Percentiles rank a stretch among this genome's conserved stretches.
Evolutionary conservation across 2,329 filamentous ascomycete genomes (phyloP).

Genomic region (Karstenula rhodostoma): DNA sequence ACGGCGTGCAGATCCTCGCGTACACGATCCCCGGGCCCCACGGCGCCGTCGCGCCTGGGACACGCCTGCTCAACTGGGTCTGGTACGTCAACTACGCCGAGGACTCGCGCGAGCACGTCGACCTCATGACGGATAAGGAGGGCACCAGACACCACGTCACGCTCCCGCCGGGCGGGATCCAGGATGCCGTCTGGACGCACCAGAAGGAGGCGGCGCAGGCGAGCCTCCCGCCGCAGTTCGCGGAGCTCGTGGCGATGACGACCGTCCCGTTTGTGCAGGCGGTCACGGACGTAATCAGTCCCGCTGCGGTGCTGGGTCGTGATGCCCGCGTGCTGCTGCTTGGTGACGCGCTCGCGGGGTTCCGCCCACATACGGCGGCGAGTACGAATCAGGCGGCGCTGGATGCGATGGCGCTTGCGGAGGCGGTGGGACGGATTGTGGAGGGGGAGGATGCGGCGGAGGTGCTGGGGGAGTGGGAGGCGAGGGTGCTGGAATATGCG

Average conservation of each 20-base stretch:
- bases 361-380: slow-evolving; percentile 57
- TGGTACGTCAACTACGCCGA: slow-evolving; percentile 13
- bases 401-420: slow-evolving; percentile 52
- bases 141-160: slow-evolving; percentile 9
- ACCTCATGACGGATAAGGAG: slow-evolving; percentile 8
- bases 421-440: slow-evolving; percentile 13
- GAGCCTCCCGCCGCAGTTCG: slow-evolving; percentile 4
- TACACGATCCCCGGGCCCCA: slow-evolving; percentile 6
- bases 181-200: not conserved
- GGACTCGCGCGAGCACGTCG: not conserved
- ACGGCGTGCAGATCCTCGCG: slow-evolving; percentile 28
- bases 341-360: slow-evolving; percentile 57
- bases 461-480: slow-evolving; percentile 47
- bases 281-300: slow-evolving; percentile 38
- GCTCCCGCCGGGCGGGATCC: slow-evolving; percentile 5
- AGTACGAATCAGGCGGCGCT: slow-evolving; percentile 58
- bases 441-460: slow-evolving; percentile 46
- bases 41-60: slow-evolving; percentile 2
- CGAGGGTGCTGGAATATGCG: slow-evolving; percentile 46
- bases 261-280: slow-evolving; percentile 11
- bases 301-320: slow-evolving; percentile 45
- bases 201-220: not conserved
- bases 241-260: slow-evolving; percentile 12
- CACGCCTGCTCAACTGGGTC: slow-evolving; percentile 11
- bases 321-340: slow-evolving; percentile 55